Conservation (phyloP, 2,329 filamentous ascomycete genomes). For the Westerdykella aurantiaca region DNA sequence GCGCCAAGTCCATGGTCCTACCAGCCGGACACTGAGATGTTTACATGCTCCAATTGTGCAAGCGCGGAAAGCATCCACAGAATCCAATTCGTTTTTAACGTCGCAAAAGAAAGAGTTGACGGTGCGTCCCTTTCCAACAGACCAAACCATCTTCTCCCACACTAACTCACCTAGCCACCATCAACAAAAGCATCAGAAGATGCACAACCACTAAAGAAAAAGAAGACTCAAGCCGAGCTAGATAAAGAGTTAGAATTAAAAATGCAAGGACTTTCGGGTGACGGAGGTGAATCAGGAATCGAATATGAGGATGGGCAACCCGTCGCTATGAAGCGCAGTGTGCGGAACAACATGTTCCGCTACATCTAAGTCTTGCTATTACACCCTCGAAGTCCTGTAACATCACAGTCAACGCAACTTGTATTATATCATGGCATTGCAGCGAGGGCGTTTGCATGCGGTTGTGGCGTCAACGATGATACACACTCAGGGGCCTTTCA, state of each 20-base stretch:
- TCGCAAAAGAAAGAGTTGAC: slow-evolving; percentile 2
- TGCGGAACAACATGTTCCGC: slow-evolving; percentile 72
- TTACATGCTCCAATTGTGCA: too few relatives aligned
- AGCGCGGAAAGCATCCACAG: neutral
- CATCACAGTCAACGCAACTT: too few relatives aligned
- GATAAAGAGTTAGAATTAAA: slow-evolving; percentile 63
- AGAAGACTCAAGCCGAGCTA: slow-evolving; percentile 56
- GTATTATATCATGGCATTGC: too few relatives aligned
- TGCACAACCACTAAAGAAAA: slow-evolving; percentile 14
- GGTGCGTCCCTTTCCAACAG: neutral
- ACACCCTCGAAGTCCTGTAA: too few relatives aligned
- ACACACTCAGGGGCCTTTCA: too few relatives aligned
- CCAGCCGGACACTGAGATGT: too few relatives aligned
- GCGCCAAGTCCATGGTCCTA: too few relatives aligned
- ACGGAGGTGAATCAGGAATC: slow-evolving; percentile 64
- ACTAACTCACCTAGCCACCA: neutral
- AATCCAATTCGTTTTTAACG: neutral
- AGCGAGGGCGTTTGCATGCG: too few relatives aligned
- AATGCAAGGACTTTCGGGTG: slow-evolving; percentile 62
- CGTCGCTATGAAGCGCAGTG: slow-evolving; percentile 65
- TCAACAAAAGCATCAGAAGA: slow-evolving; percentile 7
- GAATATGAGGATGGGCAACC: slow-evolving; percentile 72
- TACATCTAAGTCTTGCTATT: slow-evolving; percentile 45
- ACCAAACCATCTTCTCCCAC: neutral
- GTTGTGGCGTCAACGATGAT: too few relatives aligned